Base-by-base conservation (phyloP, 805 yeast genomes). In the Zygotorulaspora danielsina region DNA sequence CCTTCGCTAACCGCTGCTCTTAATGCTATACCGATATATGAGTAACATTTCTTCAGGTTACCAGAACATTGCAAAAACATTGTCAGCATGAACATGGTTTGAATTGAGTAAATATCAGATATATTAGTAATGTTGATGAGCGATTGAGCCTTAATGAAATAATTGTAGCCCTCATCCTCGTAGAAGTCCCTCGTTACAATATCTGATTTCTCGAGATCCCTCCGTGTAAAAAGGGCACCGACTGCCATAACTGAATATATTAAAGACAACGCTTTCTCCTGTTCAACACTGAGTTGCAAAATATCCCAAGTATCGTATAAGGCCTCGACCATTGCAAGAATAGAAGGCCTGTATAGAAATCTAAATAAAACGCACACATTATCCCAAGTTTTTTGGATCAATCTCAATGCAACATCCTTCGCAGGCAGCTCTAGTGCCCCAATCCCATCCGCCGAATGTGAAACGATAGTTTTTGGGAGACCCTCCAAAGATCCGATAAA, bases 11-110 rank as follows among this genome's bases (percentile, higher is more conserved):
- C 60, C 0, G 95, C 90, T 17, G 89, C 78, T 55, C 96, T 67
- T 33, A 87, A 63, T 0, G 95, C 96, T 38, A 86, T 80, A 6
- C 96, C 96, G 46, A 87, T 84, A 59, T 86, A 88, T 0, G 94
- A 81, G 59, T 88, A 87, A 59, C 96, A 86, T 1, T 94, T 83
- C 0, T 90, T 80, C 41, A 88, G 67, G 48, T 93, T 72, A 0
- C 96, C 95, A 3, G 94, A 82, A 55, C 95, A 86, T 62, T 88
- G 96, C 34, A 88, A 64, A 61, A 85, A 88, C 47, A 87, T 70
- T 16, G 85, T 80, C 73, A 88, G 70, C 89, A 86, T 85, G 22
- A 88, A 86, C 39, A 87, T 73, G 0, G 96, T 80, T 44, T 87
- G 95, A 44, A 87, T 85, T 8, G 93, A 81, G 49, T 77, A 79